A percentile compares a stretch with the other conserved stretches of the same genome.
phyloP scores from a whole-genome alignment of 495 filamentous ascomycete genomes.

The Aspergillus carlsbadensis region DNA sequence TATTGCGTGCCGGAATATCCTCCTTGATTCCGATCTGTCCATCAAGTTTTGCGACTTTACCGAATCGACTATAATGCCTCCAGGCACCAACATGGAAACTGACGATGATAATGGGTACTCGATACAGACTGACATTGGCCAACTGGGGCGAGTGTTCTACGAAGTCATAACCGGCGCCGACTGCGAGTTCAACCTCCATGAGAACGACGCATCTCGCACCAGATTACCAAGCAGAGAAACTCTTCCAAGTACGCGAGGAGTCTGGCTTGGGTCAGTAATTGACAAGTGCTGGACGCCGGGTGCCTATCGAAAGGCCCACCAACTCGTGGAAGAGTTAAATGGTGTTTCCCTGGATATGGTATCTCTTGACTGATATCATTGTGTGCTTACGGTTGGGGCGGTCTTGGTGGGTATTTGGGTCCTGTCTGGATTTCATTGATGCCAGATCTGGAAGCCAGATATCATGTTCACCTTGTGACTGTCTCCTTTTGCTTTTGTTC shows the following conservation, averaged over 20 bases:
- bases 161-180: slow-evolving; percentile 20
- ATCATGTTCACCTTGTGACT: too few species aligned
- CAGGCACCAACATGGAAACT: slow-evolving; percentile 25
- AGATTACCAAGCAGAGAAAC: slow-evolving; percentile 17
- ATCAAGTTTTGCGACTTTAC: slow-evolving; percentile 33
- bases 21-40: slow-evolving; percentile 29
- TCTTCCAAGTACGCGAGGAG: slow-evolving; percentile 23
- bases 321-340: too few species aligned
- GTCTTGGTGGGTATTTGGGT: too few species aligned
- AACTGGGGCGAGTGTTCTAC: slow-evolving; percentile 25
- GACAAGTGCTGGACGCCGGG: slow-evolving; percentile 27
- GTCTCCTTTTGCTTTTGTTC: too few species aligned
- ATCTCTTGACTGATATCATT: too few species aligned
- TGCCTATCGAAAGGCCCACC: too few species aligned
- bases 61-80: slow-evolving; percentile 25
- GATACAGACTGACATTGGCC: slow-evolving; percentile 24
- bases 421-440: too few species aligned
- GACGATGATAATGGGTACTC: slow-evolving; percentile 25
- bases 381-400: too few species aligned
- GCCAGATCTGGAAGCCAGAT: too few species aligned
- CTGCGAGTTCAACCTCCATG: slow-evolving; percentile 27
- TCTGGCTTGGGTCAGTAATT: slow-evolving; percentile 32
- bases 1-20: slow-evolving; percentile 30
- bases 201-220: slow-evolving; percentile 13
- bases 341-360: too few species aligned